A percentile compares a stretch with the other conserved stretches of the same genome.
These are phyloP conservation scores for Marchantia polymorpha DNA, from an alignment of 225 moss, liverwort and hornwort genomes.

Conservation along the genomic window DNA sequence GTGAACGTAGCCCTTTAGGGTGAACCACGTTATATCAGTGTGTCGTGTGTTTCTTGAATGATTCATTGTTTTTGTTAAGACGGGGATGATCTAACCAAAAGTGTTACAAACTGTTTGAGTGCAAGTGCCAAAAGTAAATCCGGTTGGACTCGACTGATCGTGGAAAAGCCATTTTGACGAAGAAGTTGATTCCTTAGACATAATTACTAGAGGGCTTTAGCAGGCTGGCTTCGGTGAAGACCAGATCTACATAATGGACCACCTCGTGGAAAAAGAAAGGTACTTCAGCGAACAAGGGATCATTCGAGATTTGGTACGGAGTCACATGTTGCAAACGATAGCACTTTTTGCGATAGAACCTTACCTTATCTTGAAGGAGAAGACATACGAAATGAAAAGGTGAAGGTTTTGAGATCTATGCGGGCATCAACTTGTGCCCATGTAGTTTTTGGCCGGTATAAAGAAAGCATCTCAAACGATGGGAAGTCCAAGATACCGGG, in stretches of 20 bases:
- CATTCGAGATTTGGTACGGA: constrained; percentile 87
- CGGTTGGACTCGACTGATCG: constrained; percentile 91
- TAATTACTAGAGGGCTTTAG: constrained; percentile 58
- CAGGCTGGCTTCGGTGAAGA: constrained; percentile 57
- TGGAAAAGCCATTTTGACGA: constrained; percentile 90
- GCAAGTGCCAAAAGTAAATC: constrained; percentile 55
- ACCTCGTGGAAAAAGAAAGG: constrained; percentile 83
- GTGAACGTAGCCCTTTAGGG: no score
- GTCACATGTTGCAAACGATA: constrained; percentile 77
- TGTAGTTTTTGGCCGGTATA: constrained; percentile 83
- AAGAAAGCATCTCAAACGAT: constrained; percentile 72
- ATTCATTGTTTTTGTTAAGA: no score
- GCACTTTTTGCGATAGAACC: constrained; percentile 97
- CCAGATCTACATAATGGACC: constrained; percentile 90
- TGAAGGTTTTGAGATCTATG: constrained; percentile 91
- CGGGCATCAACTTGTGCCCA: constrained; percentile 55
- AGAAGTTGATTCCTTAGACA: constrained; percentile 62
- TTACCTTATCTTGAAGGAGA: constrained; percentile 84
- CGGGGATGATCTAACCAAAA: no score
- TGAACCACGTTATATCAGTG: no score
- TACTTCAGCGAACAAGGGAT: constrained; percentile 89
- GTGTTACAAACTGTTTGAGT: constrained; percentile 72
- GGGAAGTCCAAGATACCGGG: constrained; percentile 64
- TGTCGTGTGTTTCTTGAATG: no score
- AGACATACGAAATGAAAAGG: constrained; percentile 95